These are phyloP conservation scores for Ganoderma leucocontextum DNA, from an alignment of 1,284 basidiomycete genomes.

Conservation along the genomic window DNA sequence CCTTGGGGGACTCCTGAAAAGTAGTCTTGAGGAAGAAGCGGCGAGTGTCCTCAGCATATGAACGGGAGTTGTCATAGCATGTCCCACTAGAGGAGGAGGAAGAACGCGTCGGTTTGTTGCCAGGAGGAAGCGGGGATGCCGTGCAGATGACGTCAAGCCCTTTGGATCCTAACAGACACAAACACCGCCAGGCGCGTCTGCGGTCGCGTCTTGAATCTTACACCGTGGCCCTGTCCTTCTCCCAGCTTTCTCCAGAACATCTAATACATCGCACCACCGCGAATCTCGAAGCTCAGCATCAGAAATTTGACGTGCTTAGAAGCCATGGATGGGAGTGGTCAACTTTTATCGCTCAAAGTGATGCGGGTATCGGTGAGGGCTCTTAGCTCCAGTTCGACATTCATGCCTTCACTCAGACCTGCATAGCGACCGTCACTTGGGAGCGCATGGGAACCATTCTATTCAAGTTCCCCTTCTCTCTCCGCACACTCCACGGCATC, in stretches of 20 bases:
- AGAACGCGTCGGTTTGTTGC: background rate
- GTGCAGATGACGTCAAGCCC: constrained; percentile 33
- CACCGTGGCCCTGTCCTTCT: background rate
- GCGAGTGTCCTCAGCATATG: constrained; percentile 18
- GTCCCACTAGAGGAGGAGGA: background rate
- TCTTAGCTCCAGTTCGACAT: constrained; percentile 11
- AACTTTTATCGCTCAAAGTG: constrained; percentile 78
- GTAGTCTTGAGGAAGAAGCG: constrained; percentile 14
- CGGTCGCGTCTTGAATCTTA: constrained; percentile 5
- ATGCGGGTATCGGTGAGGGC: constrained; percentile 81
- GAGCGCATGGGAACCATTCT: constrained; percentile 83
- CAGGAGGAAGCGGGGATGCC: background rate
- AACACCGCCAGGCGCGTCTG: constrained; percentile 28
- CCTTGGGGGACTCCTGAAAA: background rate
- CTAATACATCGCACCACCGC: background rate
- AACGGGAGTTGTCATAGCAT: constrained; percentile 17
- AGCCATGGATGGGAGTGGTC: constrained; percentile 60
- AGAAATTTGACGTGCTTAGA: background rate
- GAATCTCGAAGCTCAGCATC: too few species aligned
- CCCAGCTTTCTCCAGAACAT: too few species aligned
- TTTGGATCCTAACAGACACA: constrained; percentile 40
- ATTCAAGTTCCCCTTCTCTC: constrained; percentile 80
- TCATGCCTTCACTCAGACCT: constrained; percentile 14
- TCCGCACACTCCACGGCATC: constrained; percentile 81
- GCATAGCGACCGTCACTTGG: constrained; percentile 76